Evolutionary conservation across 176 grass and related monocot genomes (phyloP).

Genomic region (Carex parvula): DNA sequence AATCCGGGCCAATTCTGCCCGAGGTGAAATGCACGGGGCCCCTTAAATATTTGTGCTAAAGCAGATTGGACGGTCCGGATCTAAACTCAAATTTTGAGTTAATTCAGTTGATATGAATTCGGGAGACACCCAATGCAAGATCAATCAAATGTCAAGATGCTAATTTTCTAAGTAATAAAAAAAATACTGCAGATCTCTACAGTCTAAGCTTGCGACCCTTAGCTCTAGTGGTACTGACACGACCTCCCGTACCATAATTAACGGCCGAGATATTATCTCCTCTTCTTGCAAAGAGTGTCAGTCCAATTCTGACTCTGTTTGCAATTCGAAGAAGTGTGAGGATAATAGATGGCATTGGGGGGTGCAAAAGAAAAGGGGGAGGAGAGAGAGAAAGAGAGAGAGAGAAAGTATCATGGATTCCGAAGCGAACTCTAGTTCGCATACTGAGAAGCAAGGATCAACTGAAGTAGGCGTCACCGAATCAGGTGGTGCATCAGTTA

Average conservation of each 20-base stretch:
- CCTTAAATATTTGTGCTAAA: too few relatives aligned
- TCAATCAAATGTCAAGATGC: background rate
- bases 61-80: too few relatives aligned
- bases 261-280: constrained; percentile 34
- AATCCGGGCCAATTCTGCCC: too few relatives aligned
- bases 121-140: background rate
- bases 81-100: too few relatives aligned
- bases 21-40: too few relatives aligned
- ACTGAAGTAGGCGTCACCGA: constrained; percentile 33
- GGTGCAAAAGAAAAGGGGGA: constrained; percentile 65
- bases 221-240: constrained; percentile 41
- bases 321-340: constrained; percentile 4
- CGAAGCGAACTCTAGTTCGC: constrained; percentile 44
- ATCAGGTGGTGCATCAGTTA: constrained; percentile 21
- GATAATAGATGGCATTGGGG: constrained; percentile 47
- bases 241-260: constrained; percentile 35
- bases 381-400: constrained; percentile 43
- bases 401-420: constrained; percentile 27
- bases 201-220: constrained; percentile 45
- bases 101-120: too few relatives aligned
- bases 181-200: constrained; percentile 60
- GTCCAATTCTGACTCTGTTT: constrained; percentile 18
- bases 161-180: background rate
- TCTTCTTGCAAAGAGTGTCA: constrained; percentile 30
- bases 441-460: constrained; percentile 33